Evolutionary conservation across 768 basidiomycete genomes (phyloP), one percentile per base, ranked within the genome.

Genomic region (Galerina marginata): DNA sequence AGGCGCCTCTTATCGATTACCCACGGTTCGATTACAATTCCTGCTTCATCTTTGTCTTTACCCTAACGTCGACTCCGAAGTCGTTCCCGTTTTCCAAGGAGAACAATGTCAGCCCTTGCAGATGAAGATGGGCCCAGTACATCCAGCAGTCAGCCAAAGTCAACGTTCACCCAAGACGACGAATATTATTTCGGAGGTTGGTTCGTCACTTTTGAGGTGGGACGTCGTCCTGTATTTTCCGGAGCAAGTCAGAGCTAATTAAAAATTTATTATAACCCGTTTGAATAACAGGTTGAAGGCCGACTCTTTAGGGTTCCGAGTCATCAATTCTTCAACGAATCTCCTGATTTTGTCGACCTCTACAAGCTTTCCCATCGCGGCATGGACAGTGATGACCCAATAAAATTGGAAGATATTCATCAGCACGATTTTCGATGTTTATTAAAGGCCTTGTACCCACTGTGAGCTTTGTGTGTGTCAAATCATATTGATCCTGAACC

Each of bases 371-470:
- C 36, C 4, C 42, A 44, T 16, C 26, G 25, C 12, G 16, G 9
- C 12, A 23, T 36, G 20, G 49, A 25, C 20, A 36, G 29, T 15
- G 29, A 42, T 37, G 55, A 64, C 20, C 56, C 57, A 1, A 65
- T 65, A 37, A 39, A 42, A 25, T n/a, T 65, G 29, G 49, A 50
- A 14, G 42, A 54, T n/a, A 51, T 61, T 39, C 15, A 9, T 9
- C 46, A 12, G 2, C 9, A 14, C 26, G 64, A 65, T 16, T 65
- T 65, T 42, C 46, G 54, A 9, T 47, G 55, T 12, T 58, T 66
- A 3, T 23, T 66, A 42, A 66, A 59, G 37, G 56, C 50, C 15
- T 48, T 66, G 16, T 66, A 66, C 48, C 65, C 65, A 12, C 39
- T 60, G 53, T 58, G 29, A 47, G 59, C 16, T 10, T 36, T 43